These are phyloP conservation scores for Aspergillus caelatus DNA, from an alignment of 2,329 filamentous ascomycete species.

Conservation along the genomic window DNA sequence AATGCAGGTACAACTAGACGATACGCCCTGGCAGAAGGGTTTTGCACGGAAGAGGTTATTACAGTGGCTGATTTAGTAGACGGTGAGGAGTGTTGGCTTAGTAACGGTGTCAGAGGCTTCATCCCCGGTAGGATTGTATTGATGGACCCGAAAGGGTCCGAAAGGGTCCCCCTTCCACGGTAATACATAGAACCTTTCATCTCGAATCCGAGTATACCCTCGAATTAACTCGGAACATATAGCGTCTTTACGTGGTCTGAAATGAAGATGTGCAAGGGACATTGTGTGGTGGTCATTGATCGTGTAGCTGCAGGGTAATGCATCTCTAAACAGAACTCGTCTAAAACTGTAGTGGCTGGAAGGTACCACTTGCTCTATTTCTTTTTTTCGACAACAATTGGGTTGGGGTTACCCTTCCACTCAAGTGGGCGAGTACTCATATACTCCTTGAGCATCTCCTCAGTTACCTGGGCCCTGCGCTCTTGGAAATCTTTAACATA, in stretches of 20 bases:
- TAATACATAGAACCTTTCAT: neutral
- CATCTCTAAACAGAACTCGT: neutral
- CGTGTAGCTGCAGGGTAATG: neutral
- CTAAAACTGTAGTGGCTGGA: neutral
- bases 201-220: neutral
- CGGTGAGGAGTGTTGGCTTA: conserved; percentile 83
- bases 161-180: neutral
- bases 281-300: neutral
- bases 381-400: conserved; percentile 10
- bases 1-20: conserved; percentile 80
- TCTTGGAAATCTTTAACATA: conserved; percentile 84
- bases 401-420: conserved; percentile 62
- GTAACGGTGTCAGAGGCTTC: conserved; percentile 85
- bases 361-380: neutral
- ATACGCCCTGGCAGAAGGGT: conserved; percentile 73
- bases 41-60: conserved; percentile 69
- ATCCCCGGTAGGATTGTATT: conserved; percentile 43
- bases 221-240: neutral
- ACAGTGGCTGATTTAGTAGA: conserved; percentile 62
- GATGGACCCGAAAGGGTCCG: neutral
- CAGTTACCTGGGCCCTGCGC: conserved; percentile 71
- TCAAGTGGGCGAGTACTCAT: conserved; percentile 63
- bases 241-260: neutral
- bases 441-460: conserved; percentile 74
- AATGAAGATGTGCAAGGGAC: neutral